Conservation (phyloP, 2,329 filamentous ascomycete genomes). For the Aureobasidium sp. region DNA sequence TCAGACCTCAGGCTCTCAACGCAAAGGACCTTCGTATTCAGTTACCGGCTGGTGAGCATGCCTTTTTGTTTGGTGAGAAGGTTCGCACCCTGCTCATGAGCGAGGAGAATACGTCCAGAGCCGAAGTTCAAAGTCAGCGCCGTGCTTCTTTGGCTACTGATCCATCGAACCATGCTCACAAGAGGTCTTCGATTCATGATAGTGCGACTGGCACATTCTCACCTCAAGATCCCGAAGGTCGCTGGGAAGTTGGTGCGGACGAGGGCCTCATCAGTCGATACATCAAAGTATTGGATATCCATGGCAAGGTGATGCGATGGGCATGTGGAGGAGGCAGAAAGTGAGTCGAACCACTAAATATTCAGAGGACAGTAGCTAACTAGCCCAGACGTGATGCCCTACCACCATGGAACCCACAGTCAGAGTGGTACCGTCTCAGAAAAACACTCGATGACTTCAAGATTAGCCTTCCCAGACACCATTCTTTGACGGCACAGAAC, state of each 20-base stretch:
- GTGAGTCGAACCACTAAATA: constrained; percentile 26
- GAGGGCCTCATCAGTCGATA: constrained; percentile 43
- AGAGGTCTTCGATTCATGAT: constrained; percentile 8
- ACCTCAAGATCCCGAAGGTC: constrained; percentile 32
- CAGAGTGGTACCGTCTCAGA: constrained; percentile 48
- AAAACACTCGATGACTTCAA: constrained; percentile 47
- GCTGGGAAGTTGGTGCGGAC: constrained; percentile 44
- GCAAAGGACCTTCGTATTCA: constrained; percentile 55
- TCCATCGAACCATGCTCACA: constrained; percentile 14
- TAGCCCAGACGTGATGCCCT: constrained; percentile 43
- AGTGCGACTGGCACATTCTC: constrained; percentile 1
- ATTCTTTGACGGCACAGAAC: constrained; percentile 53
- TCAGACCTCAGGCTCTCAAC: constrained; percentile 51
- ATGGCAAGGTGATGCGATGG: constrained; percentile 49
- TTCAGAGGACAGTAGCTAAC: constrained; percentile 22
- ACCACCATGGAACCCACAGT: constrained; percentile 52
- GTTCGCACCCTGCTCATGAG: constrained; percentile 44
- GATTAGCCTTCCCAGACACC: constrained; percentile 45
- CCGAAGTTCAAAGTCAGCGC: constrained; percentile 36
- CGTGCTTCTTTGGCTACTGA: constrained; percentile 37
- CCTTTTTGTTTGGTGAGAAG: constrained; percentile 55
- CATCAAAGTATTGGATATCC: constrained; percentile 47
- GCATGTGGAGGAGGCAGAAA: constrained; percentile 50
- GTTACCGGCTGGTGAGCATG: constrained; percentile 58
- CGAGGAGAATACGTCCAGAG: constrained; percentile 29